These are phyloP conservation scores for Hyphopichia burtonii DNA, from an alignment of 1,139 yeast genomes.

Conservation along the genomic window DNA sequence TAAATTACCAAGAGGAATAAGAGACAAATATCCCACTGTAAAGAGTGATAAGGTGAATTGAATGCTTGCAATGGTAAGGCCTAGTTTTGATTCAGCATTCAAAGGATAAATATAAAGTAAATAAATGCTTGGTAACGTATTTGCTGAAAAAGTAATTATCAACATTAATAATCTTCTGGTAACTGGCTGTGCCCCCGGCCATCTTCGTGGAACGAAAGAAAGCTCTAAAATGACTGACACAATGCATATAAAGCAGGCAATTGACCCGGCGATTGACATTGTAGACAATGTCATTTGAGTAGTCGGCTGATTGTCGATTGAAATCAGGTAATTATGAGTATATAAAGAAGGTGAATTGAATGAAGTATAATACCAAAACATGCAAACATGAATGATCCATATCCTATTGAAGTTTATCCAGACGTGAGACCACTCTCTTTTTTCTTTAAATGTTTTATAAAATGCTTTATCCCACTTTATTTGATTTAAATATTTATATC, in stretches of 20 bases:
- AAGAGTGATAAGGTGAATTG: constrained; percentile 47
- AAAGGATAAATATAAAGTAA: constrained; percentile 29
- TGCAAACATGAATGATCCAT: constrained; percentile 58
- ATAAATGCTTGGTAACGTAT: constrained; percentile 42
- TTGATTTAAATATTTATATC: constrained; percentile 43
- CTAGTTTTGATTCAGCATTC: constrained; percentile 23
- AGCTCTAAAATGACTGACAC: constrained; percentile 44
- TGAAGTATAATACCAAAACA: constrained; percentile 60
- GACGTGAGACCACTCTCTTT: constrained; percentile 60
- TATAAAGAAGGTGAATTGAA: constrained; percentile 56
- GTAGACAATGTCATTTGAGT: constrained; percentile 43
- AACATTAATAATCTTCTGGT: constrained; percentile 33
- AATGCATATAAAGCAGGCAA: constrained; percentile 45
- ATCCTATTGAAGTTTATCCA: constrained; percentile 58
- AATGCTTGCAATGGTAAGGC: constrained; percentile 34
- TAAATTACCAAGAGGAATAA: constrained; percentile 46
- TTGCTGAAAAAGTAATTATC: constrained; percentile 24
- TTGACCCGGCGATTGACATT: constrained; percentile 51
- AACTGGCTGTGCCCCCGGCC: constrained; percentile 53
- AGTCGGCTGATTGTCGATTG: constrained; percentile 50
- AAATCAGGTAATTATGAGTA: constrained; percentile 45
- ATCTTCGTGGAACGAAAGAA: constrained; percentile 51
- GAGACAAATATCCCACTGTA: constrained; percentile 43
- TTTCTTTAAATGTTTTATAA: constrained; percentile 54
- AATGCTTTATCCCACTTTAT: constrained; percentile 53